phyloP scores from a whole-genome alignment of 139 green algal genomes.

The Chlorella sp. region DNA sequence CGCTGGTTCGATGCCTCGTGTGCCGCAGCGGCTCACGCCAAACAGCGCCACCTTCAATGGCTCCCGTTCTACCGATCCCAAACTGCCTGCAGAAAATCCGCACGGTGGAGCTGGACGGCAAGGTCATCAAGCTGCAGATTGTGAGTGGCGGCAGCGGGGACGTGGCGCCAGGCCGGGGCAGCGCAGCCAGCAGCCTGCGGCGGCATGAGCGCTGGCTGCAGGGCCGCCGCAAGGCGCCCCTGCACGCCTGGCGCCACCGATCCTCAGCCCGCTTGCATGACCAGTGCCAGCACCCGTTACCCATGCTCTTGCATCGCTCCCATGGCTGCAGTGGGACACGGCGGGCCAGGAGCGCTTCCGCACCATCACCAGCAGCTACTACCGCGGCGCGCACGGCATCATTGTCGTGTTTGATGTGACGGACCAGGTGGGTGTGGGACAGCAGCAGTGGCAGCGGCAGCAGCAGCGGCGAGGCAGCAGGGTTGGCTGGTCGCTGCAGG shows the following conservation, averaged over 20 bases:
- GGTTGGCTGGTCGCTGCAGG: not conserved
- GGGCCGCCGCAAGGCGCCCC: not conserved
- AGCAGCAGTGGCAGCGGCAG: not conserved
- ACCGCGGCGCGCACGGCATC: slow-evolving; percentile 97
- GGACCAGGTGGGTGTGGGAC: slow-evolving; percentile 73
- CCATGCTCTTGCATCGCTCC: not conserved
- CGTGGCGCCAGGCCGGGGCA: not conserved
- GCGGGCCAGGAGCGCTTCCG: slow-evolving; percentile 98
- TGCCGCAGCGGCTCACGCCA: too few relatives aligned
- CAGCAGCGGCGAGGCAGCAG: too few relatives aligned
- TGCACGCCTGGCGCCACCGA: not conserved
- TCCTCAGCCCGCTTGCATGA: not conserved
- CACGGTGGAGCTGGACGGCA: slow-evolving; percentile 99
- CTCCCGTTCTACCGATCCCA: too few relatives aligned
- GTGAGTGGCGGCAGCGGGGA: slow-evolving; percentile 56
- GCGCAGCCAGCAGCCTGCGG: not conserved
- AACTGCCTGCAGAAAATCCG: slow-evolving; percentile 96
- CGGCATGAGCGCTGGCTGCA: not conserved
- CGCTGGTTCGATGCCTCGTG: too few relatives aligned
- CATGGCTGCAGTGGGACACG: slow-evolving; percentile 94
- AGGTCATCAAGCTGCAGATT: slow-evolving; percentile 99
- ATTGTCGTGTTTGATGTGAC: slow-evolving; percentile 99
- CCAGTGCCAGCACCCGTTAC: not conserved
- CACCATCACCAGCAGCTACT: slow-evolving; percentile 99
- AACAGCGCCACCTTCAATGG: too few relatives aligned